Evolutionary conservation across 2,329 filamentous ascomycete genomes (phyloP).

Genomic region (Monosporascus sp.): DNA sequence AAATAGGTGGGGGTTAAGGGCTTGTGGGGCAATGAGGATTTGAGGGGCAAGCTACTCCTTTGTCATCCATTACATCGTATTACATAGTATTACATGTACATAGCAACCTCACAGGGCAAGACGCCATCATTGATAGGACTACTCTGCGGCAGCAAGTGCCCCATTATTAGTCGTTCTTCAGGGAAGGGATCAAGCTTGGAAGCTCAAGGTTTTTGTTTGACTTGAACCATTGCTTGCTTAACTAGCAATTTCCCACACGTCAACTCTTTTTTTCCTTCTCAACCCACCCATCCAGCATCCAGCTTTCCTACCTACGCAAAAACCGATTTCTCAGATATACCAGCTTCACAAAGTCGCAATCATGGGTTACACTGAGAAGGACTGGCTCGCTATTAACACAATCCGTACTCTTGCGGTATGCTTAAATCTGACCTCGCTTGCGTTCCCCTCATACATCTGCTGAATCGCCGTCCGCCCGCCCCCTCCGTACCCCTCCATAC

Average conservation of each 20-base stretch:
- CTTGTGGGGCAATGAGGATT: not conserved
- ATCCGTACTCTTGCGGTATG: conserved; percentile 94
- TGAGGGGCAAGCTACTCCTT: not conserved
- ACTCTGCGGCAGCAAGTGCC: too few species aligned
- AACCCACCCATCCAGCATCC: not conserved
- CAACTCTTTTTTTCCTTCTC: conserved; percentile 3
- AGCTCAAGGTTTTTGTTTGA: too few species aligned
- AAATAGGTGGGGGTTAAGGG: not conserved
- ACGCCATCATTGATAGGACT: too few species aligned
- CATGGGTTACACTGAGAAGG: conserved; percentile 86
- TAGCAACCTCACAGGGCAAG: not conserved
- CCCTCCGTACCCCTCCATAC: conserved; percentile 30
- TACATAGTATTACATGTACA: not conserved
- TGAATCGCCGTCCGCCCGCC: conserved; percentile 9
- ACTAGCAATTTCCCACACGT: too few species aligned
- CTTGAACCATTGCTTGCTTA: too few species aligned
- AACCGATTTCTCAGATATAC: conserved; percentile 7
- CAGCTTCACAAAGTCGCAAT: conserved; percentile 34
- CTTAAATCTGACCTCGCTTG: conserved; percentile 25
- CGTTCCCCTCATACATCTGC: conserved; percentile 7
- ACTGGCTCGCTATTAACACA: conserved; percentile 94
- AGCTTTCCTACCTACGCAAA: not conserved
- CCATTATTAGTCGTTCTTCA: too few species aligned
- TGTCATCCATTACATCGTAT: not conserved
- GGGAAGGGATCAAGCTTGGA: too few species aligned